Evolutionary conservation across 441 rosid species (phyloP).

Genomic region (Dalechampia spathulata): DNA sequence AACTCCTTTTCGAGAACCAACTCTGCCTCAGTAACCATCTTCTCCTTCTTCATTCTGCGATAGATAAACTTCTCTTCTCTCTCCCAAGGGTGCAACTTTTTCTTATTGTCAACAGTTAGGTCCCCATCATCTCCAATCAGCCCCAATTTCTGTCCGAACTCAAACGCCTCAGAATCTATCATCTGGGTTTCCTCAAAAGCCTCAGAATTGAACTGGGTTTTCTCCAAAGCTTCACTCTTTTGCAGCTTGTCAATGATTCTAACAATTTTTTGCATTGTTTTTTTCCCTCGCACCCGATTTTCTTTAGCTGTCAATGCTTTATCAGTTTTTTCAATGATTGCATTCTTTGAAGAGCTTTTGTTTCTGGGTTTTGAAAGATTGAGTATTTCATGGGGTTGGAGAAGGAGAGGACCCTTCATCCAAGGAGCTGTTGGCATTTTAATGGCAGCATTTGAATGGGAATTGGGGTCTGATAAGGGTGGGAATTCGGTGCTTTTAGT

Average conservation of each 20-base stretch:
- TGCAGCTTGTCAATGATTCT: slow-evolving; percentile 35
- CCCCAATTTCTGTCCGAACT: slow-evolving; percentile 24
- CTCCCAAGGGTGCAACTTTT: slow-evolving; percentile 50
- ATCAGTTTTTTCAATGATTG: slow-evolving; percentile 35
- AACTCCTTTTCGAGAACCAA: slow-evolving; percentile 41
- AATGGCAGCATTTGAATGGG: slow-evolving; percentile 24
- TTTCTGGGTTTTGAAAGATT: slow-evolving; percentile 25
- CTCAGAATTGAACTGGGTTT: slow-evolving; percentile 9
- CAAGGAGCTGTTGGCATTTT: slow-evolving; percentile 69
- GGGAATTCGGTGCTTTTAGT: slow-evolving; percentile 1
- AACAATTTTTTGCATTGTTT: slow-evolving; percentile 56
- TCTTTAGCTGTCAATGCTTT: slow-evolving; percentile 51
- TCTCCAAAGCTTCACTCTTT: slow-evolving; percentile 17
- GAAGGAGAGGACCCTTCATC: slow-evolving; percentile 54
- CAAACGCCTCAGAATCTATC: slow-evolving; percentile 15
- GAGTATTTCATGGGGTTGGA: slow-evolving; percentile 38
- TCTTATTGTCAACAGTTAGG: slow-evolving; percentile 12
- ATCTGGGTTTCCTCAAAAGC: slow-evolving; percentile 18
- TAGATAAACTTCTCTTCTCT: slow-evolving; percentile 43
- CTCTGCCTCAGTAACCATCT: slow-evolving; percentile 41
- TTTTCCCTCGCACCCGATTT: slow-evolving; percentile 61
- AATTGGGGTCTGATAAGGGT: slow-evolving; percentile 15
- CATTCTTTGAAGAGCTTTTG: slow-evolving; percentile 16
- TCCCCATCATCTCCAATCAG: slow-evolving; percentile 19
- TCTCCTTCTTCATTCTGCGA: slow-evolving; percentile 55